These are phyloP conservation scores for Achaetomium macrosporum DNA, from an alignment of 2,329 filamentous ascomycete genomes.

Conservation along the genomic window DNA sequence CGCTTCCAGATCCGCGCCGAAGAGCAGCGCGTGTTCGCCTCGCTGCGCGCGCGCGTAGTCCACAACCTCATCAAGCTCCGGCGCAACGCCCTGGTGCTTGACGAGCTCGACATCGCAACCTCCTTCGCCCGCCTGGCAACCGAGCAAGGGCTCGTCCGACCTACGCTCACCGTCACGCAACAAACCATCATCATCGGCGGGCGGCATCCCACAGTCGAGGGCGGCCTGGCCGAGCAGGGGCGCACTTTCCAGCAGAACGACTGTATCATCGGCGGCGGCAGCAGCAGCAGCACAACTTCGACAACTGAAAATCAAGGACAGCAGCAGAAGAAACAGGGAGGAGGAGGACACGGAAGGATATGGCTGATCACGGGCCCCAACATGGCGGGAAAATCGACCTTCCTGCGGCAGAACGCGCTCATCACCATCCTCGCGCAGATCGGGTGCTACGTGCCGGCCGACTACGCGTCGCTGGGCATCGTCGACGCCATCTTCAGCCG, in stretches of 20 bases:
- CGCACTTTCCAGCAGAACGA: constrained; percentile 81
- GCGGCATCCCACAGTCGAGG: constrained; percentile 87
- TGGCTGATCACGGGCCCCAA: constrained; percentile 79
- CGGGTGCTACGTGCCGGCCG: constrained; percentile 86
- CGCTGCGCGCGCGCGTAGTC: constrained; percentile 70
- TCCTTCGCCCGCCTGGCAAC: constrained; percentile 75
- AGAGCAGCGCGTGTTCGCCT: constrained; percentile 73
- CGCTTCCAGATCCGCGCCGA: constrained; percentile 75
- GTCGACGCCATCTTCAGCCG: constrained; percentile 96
- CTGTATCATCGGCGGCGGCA: constrained; percentile 63
- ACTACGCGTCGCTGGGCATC: constrained; percentile 77
- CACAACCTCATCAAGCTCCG: constrained; percentile 78
- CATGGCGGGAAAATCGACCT: constrained; percentile 97
- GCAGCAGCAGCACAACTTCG: constrained; percentile 26
- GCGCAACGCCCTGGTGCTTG: constrained; percentile 83
- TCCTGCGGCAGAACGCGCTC: constrained; percentile 88
- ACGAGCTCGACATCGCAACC: constrained; percentile 86
- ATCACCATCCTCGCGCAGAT: constrained; percentile 91
- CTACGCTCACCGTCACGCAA: constrained; percentile 55
- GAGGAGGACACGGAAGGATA: constrained; percentile 47
- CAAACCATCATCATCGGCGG: constrained; percentile 74
- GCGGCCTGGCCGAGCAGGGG: constrained; percentile 71
- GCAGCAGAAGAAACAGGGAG: not conserved
- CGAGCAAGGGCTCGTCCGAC: constrained; percentile 68
- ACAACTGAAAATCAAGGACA: constrained; percentile 28